phyloP scores from a whole-genome alignment of 163 green algal species.

The Picocystis sp. region DNA sequence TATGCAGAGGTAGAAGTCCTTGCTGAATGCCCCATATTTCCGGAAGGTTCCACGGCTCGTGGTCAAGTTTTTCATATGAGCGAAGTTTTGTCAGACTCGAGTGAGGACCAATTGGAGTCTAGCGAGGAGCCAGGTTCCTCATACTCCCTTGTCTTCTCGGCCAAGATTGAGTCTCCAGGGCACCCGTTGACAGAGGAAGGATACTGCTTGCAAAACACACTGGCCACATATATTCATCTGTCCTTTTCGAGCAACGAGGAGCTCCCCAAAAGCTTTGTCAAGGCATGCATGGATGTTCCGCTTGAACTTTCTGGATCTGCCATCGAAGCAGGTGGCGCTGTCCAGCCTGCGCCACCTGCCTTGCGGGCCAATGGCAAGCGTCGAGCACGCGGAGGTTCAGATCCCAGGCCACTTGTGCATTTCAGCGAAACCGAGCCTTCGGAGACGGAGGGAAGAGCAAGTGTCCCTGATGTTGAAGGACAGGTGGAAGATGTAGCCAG shows the following conservation, averaged over 20 bases:
- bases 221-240: constrained; percentile 66
- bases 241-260: constrained; percentile 51
- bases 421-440: too few species aligned
- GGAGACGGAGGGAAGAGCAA: background rate
- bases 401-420: too few species aligned
- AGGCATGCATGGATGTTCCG: constrained; percentile 29
- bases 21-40: constrained; percentile 38
- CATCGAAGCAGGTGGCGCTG: background rate
- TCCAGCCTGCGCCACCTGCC: too few species aligned
- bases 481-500: too few species aligned
- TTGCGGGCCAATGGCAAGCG: too few species aligned
- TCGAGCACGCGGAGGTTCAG: too few species aligned
- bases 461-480: background rate
- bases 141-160: background rate
- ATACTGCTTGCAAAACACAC: constrained; percentile 39
- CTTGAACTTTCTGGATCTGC: constrained; percentile 2
- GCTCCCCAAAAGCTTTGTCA: constrained; percentile 34
- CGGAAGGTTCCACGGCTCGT: constrained; percentile 22
- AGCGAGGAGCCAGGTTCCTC: constrained; percentile 1
- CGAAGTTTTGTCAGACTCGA: constrained; percentile 45
- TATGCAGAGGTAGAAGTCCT: constrained; percentile 51
- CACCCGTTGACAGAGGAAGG: constrained; percentile 38
- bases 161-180: constrained; percentile 4
- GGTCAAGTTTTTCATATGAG: constrained; percentile 53
- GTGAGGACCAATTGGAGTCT: background rate